phyloP scores from a whole-genome alignment of 768 basidiomycete genomes.

The Amanita rubescens region DNA sequence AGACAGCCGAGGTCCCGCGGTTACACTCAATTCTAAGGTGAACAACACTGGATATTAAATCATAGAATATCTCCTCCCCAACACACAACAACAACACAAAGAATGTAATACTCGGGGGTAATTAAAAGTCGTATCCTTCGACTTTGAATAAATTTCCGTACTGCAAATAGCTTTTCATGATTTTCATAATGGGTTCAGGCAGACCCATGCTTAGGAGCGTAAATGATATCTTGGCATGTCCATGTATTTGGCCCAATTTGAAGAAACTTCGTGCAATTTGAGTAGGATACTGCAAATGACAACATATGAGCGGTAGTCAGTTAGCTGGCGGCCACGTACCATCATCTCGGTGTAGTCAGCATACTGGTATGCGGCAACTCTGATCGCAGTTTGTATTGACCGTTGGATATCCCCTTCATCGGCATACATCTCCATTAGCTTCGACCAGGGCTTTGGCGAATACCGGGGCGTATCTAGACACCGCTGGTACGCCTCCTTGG shows the following conservation, averaged over 20 bases:
- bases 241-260: slow-evolving; percentile 90
- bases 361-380: slow-evolving; percentile 88
- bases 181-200: slow-evolving; percentile 82
- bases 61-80: not conserved
- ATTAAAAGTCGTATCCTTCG: slow-evolving; percentile 75
- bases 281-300: slow-evolving; percentile 73
- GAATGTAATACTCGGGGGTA: not conserved
- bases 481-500: slow-evolving; percentile 95
- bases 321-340: slow-evolving; percentile 37
- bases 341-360: slow-evolving; percentile 87
- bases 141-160: slow-evolving; percentile 87
- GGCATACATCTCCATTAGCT: slow-evolving; percentile 93
- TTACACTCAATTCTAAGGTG: not conserved
- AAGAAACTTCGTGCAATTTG: slow-evolving; percentile 86
- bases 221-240: slow-evolving; percentile 89
- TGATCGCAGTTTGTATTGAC: slow-evolving; percentile 84
- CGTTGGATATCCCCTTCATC: slow-evolving; percentile 93
- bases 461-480: slow-evolving; percentile 85
- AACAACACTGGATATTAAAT: not conserved
- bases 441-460: slow-evolving; percentile 87
- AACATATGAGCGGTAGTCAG: slow-evolving; percentile 3
- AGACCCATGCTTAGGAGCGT: slow-evolving; percentile 92
- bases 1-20: not conserved
- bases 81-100: not conserved
- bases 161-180: slow-evolving; percentile 87